phyloP scores from a whole-genome alignment of 1,284 basidiomycete genomes.

The Ustilago sp. region DNA sequence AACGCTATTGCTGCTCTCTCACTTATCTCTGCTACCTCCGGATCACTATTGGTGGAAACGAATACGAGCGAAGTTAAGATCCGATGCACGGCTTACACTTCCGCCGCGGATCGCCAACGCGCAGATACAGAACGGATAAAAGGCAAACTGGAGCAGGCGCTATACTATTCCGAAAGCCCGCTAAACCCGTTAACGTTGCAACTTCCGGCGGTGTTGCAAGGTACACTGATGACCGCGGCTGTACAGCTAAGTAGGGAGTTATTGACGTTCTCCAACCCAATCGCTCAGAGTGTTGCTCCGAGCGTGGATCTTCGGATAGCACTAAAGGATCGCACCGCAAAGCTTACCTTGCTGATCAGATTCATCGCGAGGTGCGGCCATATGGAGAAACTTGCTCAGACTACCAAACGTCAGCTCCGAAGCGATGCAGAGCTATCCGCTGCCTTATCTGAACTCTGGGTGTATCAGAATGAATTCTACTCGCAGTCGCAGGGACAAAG shows the following conservation, averaged over 20 bases:
- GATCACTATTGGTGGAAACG: constrained; percentile 61
- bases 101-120: constrained; percentile 42
- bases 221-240: constrained; percentile 76
- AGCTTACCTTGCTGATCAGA: constrained; percentile 82
- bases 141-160: constrained; percentile 86
- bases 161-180: constrained; percentile 80
- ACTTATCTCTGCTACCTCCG: constrained; percentile 62
- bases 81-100: constrained; percentile 26
- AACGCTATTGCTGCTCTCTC: constrained; percentile 50
- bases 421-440: constrained; percentile 90
- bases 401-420: constrained; percentile 80
- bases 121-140: constrained; percentile 75
- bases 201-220: constrained; percentile 81
- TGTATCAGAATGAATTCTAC: constrained; percentile 77
- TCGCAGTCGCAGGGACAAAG: constrained; percentile 11
- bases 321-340: constrained; percentile 79
- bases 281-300: constrained; percentile 31
- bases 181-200: constrained; percentile 86
- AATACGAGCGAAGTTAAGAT: constrained; percentile 39
- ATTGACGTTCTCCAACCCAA: constrained; percentile 41
- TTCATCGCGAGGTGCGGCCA: constrained; percentile 75
- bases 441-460: constrained; percentile 85
- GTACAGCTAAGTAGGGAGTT: constrained; percentile 79
- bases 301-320: constrained; percentile 80
- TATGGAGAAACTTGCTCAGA: constrained; percentile 79